Evolutionary conservation across 2,329 filamentous ascomycete genomes (phyloP), one percentile per base, ranked within the genome.

Genomic region (Sclerotinia sclerotiorum): DNA sequence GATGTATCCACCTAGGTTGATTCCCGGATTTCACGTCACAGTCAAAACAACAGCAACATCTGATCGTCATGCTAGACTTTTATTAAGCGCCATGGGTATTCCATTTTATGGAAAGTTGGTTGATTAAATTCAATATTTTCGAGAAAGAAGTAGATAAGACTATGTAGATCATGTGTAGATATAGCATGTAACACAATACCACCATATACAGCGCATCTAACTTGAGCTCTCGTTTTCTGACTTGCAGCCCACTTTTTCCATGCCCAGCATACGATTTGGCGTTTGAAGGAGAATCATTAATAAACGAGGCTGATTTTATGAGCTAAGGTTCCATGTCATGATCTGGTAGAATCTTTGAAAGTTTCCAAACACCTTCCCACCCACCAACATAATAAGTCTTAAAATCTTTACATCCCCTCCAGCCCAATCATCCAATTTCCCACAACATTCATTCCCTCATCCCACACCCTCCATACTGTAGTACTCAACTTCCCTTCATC

Each of bases 1-100:
- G 84, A 84, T 87, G 81, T 88, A 87, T 75, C 85, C 85, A 56
- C 79, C 84, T 67, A 83, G 83, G 49, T 73, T 77, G 73, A 78
- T 79, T 68, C 76, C 77, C 19, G 77, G 77, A 65, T 78, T 78
- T 70, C 77, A 78, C 63, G 76, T 78, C 21, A 75, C 73, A 24
- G 71, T 77, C 46, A 75, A 78, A 60, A 78, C 77, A 7, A 74
- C 74, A 3, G 74, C 75, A 58, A 73, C 68, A 17, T 75, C 74
- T 11, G 75, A 76, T 67, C 68, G 75, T 68, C 73, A 76, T 60
- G 75, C 75, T 42, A 71, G 75, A 69, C 70, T 76, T 61, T 71
- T 76, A 27, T 70, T 76, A n/a, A 72, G 69, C 48, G 70, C 74
- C 21, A 70, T 76, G 72, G 75, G 75, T 44, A 69, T 76, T 24